Percentiles rank a stretch among this genome's conserved stretches.
These are phyloP conservation scores for Globisporangium abappressorium DNA, from an alignment of 352 stramenopile genomes.

Conservation along the genomic window DNA sequence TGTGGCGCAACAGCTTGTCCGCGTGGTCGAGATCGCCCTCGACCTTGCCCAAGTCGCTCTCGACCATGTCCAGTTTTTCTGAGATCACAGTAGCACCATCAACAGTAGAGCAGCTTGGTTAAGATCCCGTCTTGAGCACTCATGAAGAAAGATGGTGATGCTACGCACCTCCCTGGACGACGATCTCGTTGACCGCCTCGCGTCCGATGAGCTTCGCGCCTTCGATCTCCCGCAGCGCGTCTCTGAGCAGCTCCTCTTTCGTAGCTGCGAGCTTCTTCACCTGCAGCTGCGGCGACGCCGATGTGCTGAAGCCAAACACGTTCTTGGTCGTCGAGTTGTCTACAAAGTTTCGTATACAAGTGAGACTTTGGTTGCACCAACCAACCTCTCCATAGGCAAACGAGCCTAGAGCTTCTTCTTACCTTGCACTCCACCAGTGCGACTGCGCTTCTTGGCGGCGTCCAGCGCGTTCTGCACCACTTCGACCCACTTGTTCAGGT, in stretches of 20 bases:
- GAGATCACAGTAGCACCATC: background rate
- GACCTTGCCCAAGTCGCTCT: slow-evolving; percentile 55
- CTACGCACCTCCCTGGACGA: slow-evolving; percentile 47
- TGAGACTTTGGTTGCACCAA: background rate
- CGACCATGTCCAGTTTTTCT: slow-evolving; percentile 76
- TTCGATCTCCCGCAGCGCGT: slow-evolving; percentile 72
- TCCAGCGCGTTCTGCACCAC: slow-evolving; percentile 72
- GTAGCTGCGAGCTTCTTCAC: slow-evolving; percentile 56
- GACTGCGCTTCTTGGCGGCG: slow-evolving; percentile 45
- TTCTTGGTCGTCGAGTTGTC: slow-evolving; percentile 41
- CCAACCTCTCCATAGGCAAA: background rate
- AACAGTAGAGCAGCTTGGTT: background rate
- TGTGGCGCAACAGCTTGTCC: slow-evolving; percentile 68
- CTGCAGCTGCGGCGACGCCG: slow-evolving; percentile 54
- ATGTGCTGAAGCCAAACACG: slow-evolving; percentile 51
- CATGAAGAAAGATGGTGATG: no score
- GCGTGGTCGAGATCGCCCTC: slow-evolving; percentile 65
- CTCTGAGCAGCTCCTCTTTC: slow-evolving; percentile 66
- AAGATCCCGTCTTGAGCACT: no score
- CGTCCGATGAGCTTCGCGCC: slow-evolving; percentile 64
- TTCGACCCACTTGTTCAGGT: slow-evolving; percentile 79
- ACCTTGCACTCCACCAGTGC: slow-evolving; percentile 13
- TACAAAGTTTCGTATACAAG: background rate
- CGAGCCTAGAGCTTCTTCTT: background rate
- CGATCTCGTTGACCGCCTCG: slow-evolving; percentile 72